Base-by-base conservation (phyloP, 768 basidiomycete species). In the Psilocybe tampanensis region DNA sequence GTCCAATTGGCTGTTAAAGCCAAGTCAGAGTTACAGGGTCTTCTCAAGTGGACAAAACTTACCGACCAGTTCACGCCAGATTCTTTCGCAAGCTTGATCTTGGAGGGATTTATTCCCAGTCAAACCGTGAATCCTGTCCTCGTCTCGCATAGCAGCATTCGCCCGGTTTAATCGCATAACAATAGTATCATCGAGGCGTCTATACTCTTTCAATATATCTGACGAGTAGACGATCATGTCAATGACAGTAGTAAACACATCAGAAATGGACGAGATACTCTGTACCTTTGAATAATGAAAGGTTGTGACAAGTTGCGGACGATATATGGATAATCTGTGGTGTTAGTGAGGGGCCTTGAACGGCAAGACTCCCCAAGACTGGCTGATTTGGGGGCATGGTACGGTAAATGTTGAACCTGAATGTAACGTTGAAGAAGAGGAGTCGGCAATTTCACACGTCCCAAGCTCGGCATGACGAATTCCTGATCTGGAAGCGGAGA, bases 201-300 rank as follows among this genome's bases (percentile, higher is more conserved):
- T 81, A 70, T 93, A 94, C 71, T 94, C 91, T 66, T 79, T 86
- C 70, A 94, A 77, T 64, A 94, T 83, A 58, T 92, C 92, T 94
- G 68, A 43, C 44, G 36, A 45, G 53, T 54, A 15, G 8, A 43
- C 42, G 21, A 24, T n/a, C n/a, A 22, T 41, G 23, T 42, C 36
- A 22, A 17, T 42, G 2, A 41, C n/a, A n/a, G n/a, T n/a, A n/a
- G n/a, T n/a, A 18, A 12, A 22, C 49, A 15, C n/a, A 22, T 34
- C 39, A 39, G 24, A 24, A 44, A 54, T 41, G 23, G 19, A 42
- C 41, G 33, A 53, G 44, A 34, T 60, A 55, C 64, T 29, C 9
- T 29, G 29, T 29, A 86, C 88, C 84, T 82, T 92, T 94, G 80
- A 93, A 94, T 6, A 90, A 61, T 13, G 85, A 86, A 26, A 92